Percentiles rank a stretch among this genome's conserved stretches.
These are phyloP conservation scores for Dichomitus squalens DNA, from an alignment of 1,284 basidiomycete species.

Conservation along the genomic window DNA sequence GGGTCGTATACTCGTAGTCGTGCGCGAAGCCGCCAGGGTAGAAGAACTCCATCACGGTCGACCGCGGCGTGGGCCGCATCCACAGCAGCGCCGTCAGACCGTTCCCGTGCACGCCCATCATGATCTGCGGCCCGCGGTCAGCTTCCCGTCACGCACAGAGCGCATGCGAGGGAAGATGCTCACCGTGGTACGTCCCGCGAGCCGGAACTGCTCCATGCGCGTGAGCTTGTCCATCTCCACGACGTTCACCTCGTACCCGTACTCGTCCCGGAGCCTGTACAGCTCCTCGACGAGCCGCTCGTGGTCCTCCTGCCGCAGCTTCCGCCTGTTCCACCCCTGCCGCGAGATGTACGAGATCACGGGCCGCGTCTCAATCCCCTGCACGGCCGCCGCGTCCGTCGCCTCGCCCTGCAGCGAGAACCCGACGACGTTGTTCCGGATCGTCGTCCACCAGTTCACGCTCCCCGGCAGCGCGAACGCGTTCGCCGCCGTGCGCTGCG, in stretches of 20 bases:
- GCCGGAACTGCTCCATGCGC: constrained; percentile 73
- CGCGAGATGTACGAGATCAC: constrained; percentile 90
- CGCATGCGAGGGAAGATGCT: constrained; percentile 29
- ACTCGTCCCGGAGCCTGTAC: constrained; percentile 62
- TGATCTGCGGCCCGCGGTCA: constrained; percentile 50
- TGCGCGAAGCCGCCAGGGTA: constrained; percentile 83
- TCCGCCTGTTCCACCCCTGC: constrained; percentile 84
- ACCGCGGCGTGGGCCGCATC: constrained; percentile 78
- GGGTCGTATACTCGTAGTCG: constrained; percentile 84
- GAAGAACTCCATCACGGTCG: constrained; percentile 90
- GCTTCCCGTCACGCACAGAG: neutral
- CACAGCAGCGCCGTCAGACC: constrained; percentile 82
- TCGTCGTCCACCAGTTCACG: constrained; percentile 79
- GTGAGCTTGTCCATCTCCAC: constrained; percentile 82
- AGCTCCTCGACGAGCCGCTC: constrained; percentile 65
- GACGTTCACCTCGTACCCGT: constrained; percentile 85
- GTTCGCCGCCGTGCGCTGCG: constrained; percentile 74
- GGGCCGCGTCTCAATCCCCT: constrained; percentile 38
- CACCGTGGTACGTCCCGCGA: constrained; percentile 83
- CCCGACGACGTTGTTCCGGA: constrained; percentile 72
- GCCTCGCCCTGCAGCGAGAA: constrained; percentile 60
- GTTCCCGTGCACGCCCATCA: constrained; percentile 90
- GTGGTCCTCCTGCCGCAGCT: constrained; percentile 66
- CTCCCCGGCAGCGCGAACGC: constrained; percentile 75
- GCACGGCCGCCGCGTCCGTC: constrained; percentile 27